Percentiles rank a stretch among this genome's conserved stretches.
Conservation (phyloP, 345 rosid genomes). For the Euphorbia peplus region DNA sequence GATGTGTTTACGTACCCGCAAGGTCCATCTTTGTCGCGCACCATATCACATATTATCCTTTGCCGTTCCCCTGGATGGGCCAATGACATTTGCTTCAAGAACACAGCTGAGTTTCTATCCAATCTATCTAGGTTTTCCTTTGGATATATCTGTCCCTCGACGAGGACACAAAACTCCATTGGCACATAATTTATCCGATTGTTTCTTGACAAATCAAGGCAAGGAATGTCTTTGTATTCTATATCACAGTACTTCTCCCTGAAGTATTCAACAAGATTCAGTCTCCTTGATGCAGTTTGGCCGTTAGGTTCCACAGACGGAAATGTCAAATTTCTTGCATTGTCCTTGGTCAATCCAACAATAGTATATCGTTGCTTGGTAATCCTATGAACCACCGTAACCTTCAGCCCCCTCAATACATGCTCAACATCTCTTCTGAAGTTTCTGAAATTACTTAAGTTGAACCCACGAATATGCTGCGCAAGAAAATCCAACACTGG, state of each 20-base stretch:
- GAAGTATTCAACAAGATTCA: constrained; percentile 56
- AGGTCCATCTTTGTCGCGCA: constrained; percentile 51
- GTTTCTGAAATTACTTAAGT: constrained; percentile 24
- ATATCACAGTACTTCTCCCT: constrained; percentile 50
- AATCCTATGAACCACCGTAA: constrained; percentile 56
- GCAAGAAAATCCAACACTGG: constrained; percentile 53
- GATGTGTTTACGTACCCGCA: constrained; percentile 50
- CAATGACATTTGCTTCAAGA: constrained; percentile 48
- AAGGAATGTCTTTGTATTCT: constrained; percentile 48
- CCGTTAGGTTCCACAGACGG: constrained; percentile 42
- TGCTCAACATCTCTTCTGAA: constrained; percentile 37
- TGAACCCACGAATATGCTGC: constrained; percentile 36
- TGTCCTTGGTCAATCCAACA: constrained; percentile 44
- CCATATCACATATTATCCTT: constrained; percentile 45
- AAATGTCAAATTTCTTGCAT: constrained; percentile 40
- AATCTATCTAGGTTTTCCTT: constrained; percentile 53
- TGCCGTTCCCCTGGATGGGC: constrained; percentile 44
- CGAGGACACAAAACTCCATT: constrained; percentile 72
- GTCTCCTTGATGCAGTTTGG: constrained; percentile 25
- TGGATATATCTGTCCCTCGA: constrained; percentile 81
- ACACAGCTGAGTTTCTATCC: constrained; percentile 34
- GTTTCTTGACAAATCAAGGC: constrained; percentile 62
- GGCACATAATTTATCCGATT: constrained; percentile 56
- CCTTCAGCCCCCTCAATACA: constrained; percentile 51
- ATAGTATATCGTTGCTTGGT: constrained; percentile 61